Evolutionary conservation across 1,284 basidiomycete species (phyloP).

Genomic region (Boletus hoseneyae): DNA sequence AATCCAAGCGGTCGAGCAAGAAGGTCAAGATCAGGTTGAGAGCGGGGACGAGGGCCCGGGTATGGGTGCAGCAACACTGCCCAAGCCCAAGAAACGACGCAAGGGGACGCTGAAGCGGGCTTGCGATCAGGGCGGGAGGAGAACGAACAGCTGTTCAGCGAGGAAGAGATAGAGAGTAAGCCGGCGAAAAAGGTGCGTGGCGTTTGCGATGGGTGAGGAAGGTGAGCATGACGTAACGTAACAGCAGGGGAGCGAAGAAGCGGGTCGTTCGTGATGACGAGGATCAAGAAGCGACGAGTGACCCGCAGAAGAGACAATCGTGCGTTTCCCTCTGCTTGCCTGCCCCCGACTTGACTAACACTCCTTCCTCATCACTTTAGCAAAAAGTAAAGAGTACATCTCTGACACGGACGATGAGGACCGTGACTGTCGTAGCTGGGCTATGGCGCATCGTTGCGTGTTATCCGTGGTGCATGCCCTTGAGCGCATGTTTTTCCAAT

Average conservation of each 20-base stretch:
- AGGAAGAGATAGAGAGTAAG: conserved; percentile 62
- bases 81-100: conserved; percentile 45
- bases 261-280: conserved; percentile 73
- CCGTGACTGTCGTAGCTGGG: conserved; percentile 41
- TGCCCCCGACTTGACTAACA: background rate
- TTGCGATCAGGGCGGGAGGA: conserved; percentile 40
- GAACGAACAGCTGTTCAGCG: conserved; percentile 64
- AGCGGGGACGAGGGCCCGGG: conserved; percentile 53
- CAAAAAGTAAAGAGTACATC: conserved; percentile 76
- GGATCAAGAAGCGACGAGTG: conserved; percentile 53
- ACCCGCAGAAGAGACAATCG: conserved; percentile 71
- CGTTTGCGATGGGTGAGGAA: background rate
- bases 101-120: conserved; percentile 47
- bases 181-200: conserved; percentile 61
- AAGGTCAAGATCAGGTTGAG: conserved; percentile 51
- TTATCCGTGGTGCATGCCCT: too few species aligned
- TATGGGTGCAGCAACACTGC: conserved; percentile 37
- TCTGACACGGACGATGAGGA: conserved; percentile 79
- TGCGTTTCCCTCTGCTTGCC: conserved; percentile 37
- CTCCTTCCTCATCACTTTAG: conserved; percentile 34
- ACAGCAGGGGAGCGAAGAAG: conserved; percentile 59
- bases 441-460: too few species aligned
- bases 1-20: conserved; percentile 52
- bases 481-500: too few species aligned
- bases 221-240: conserved; percentile 2